Conservation (phyloP, 2,329 filamentous ascomycete genomes). For the Xylaria sp. region DNA sequence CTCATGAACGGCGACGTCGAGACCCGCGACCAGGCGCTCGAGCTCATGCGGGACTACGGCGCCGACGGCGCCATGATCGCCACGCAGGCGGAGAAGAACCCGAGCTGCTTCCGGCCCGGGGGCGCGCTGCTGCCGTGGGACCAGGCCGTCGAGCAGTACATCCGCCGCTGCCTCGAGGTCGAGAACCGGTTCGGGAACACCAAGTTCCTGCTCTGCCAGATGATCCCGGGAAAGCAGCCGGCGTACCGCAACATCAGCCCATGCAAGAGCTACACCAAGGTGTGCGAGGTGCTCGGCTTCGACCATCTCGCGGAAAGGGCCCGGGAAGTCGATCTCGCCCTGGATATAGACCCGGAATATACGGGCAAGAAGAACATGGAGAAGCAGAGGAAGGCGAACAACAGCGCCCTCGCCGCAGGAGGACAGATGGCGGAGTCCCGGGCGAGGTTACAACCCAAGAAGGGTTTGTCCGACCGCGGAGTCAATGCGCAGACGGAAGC, state of each 20-base stretch:
- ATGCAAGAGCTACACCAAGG: conserved; percentile 71
- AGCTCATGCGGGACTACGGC: conserved; percentile 76
- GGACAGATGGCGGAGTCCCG: conserved; percentile 48
- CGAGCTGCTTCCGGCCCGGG: conserved; percentile 79
- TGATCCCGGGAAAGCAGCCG: conserved; percentile 79
- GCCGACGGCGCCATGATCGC: conserved; percentile 98
- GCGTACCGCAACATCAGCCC: conserved; percentile 63
- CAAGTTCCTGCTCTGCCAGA: conserved; percentile 84
- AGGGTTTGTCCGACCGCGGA: conserved; percentile 38
- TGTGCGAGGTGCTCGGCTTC: conserved; percentile 67
- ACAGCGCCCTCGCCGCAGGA: conserved; percentile 51
- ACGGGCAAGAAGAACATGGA: conserved; percentile 46
- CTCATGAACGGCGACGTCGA: conserved; percentile 94
- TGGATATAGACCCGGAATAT: conserved; percentile 61
- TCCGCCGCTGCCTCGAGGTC: conserved; percentile 71
- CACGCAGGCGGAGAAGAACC: conserved; percentile 86
- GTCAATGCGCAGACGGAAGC: conserved; percentile 17
- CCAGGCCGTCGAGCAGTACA: conserved; percentile 75
- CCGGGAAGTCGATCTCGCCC: conserved; percentile 62
- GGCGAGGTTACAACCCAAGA: conserved; percentile 28
- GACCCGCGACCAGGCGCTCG: conserved; percentile 69
- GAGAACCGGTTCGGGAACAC: conserved; percentile 92
- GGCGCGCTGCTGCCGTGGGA: conserved; percentile 76
- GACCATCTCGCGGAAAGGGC: conserved; percentile 67
- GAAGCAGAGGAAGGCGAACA: conserved; percentile 40